phyloP scores from a whole-genome alignment of 371 early-diverging fungal genomes.

The Mucor circinelloides region DNA sequence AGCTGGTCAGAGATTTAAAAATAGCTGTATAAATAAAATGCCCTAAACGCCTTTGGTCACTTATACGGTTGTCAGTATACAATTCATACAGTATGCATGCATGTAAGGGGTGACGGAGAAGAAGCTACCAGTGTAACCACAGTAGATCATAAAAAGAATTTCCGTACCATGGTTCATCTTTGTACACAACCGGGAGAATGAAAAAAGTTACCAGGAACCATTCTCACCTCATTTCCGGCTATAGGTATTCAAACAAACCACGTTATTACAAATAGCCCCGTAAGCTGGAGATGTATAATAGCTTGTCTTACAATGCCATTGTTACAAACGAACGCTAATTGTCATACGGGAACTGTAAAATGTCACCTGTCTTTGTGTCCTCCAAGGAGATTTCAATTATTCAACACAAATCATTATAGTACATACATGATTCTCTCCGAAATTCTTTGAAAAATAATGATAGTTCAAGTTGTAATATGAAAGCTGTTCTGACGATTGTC shows the following conservation, averaged over 20 bases:
- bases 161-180: not conserved
- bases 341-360: not conserved
- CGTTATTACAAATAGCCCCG: not conserved
- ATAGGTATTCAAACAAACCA: not conserved
- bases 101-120: not conserved
- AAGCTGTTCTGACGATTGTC: conserved; percentile 5
- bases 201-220: not conserved
- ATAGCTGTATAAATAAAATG: not conserved
- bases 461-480: conserved; percentile 5
- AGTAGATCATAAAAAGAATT: not conserved
- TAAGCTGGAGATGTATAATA: not conserved
- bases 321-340: not conserved
- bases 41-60: not conserved
- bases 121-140: not conserved
- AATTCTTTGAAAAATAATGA: conserved; percentile 1
- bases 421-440: not conserved
- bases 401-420: not conserved
- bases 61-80: not conserved
- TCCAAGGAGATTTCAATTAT: not conserved
- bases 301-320: not conserved
- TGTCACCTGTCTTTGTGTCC: not conserved
- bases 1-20: not conserved
- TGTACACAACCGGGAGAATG: not conserved
- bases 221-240: not conserved
- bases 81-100: not conserved